These are phyloP conservation scores for Aegilops longissima DNA, from an alignment of 176 grass and related monocot genomes.

Conservation along the genomic window DNA sequence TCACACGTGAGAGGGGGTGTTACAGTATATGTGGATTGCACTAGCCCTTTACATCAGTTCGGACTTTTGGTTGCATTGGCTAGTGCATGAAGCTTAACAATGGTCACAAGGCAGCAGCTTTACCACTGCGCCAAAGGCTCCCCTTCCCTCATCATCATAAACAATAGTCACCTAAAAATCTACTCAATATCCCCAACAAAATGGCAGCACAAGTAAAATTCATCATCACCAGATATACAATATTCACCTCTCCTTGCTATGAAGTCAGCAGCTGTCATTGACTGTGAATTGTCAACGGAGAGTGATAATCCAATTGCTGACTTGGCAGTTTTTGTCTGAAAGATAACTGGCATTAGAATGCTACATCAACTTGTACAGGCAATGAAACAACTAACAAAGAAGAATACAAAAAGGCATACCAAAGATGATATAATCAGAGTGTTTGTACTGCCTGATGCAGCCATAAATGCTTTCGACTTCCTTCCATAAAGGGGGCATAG, in stretches of 20 bases:
- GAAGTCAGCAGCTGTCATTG: constrained; percentile 78
- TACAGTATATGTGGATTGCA: too few relatives aligned
- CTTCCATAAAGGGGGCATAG: constrained; percentile 91
- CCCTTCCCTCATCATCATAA: not conserved
- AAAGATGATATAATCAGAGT: constrained; percentile 78
- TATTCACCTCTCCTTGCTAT: constrained; percentile 80
- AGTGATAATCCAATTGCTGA: constrained; percentile 69
- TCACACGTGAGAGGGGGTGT: too few relatives aligned
- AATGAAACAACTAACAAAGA: not conserved
- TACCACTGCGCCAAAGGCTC: too few relatives aligned
- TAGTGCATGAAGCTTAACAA: too few relatives aligned
- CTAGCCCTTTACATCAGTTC: too few relatives aligned
- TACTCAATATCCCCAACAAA: constrained; percentile 1
- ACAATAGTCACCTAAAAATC: not conserved
- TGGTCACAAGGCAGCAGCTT: too few relatives aligned
- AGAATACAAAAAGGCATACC: constrained; percentile 40
- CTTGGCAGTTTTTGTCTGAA: constrained; percentile 91
- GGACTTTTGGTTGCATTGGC: too few relatives aligned
- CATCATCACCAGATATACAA: not conserved
- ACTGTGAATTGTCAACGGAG: constrained; percentile 72
- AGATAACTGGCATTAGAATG: constrained; percentile 8
- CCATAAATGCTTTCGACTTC: constrained; percentile 96
- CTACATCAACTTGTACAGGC: constrained; percentile 11
- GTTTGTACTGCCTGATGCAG: constrained; percentile 76
- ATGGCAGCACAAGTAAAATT: not conserved